Percentiles rank a stretch among this genome's conserved stretches.
These are phyloP conservation scores for Lactifluus volemus DNA, from an alignment of 768 basidiomycete genomes.

Conservation along the genomic window DNA sequence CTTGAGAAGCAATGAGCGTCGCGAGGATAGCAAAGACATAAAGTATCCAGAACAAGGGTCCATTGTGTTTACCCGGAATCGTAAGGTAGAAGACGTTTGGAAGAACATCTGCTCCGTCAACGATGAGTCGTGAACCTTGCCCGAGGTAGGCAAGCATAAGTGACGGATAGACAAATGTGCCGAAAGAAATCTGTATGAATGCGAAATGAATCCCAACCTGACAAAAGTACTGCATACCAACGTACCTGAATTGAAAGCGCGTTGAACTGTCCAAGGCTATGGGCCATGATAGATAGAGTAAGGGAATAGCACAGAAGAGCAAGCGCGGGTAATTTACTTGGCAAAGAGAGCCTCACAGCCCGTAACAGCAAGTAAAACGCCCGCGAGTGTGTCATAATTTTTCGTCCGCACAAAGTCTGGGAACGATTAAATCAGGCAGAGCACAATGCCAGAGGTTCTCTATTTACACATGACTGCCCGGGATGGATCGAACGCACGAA, in stretches of 20 bases:
- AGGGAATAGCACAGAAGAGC: background rate
- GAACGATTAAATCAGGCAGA: background rate
- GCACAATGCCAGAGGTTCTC: background rate
- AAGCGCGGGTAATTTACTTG: conserved; percentile 32
- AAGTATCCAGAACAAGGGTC: conserved; percentile 54
- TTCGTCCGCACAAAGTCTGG: conserved; percentile 57
- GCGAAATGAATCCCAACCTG: background rate
- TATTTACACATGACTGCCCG: conserved; percentile 48
- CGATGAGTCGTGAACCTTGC: conserved; percentile 56
- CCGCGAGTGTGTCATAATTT: conserved; percentile 52
- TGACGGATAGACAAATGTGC: conserved; percentile 45
- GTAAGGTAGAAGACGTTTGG: conserved; percentile 52
- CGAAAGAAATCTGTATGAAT: conserved; percentile 40
- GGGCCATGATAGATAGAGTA: background rate
- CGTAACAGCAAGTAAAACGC: conserved; percentile 58
- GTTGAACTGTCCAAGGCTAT: conserved; percentile 61
- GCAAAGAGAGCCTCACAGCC: conserved; percentile 65
- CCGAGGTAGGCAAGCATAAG: conserved; percentile 61
- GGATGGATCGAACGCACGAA: conserved; percentile 59
- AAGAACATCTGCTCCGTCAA: conserved; percentile 40
- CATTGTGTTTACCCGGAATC: conserved; percentile 49
- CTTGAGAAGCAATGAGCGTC: conserved; percentile 58
- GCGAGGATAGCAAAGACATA: conserved; percentile 58
- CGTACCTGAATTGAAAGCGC: conserved; percentile 45
- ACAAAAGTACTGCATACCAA: background rate